Evolutionary conservation across 441 rosid genomes (phyloP), one percentile per base, ranked within the genome.

Genomic region (Pelargonium citronellum): DNA sequence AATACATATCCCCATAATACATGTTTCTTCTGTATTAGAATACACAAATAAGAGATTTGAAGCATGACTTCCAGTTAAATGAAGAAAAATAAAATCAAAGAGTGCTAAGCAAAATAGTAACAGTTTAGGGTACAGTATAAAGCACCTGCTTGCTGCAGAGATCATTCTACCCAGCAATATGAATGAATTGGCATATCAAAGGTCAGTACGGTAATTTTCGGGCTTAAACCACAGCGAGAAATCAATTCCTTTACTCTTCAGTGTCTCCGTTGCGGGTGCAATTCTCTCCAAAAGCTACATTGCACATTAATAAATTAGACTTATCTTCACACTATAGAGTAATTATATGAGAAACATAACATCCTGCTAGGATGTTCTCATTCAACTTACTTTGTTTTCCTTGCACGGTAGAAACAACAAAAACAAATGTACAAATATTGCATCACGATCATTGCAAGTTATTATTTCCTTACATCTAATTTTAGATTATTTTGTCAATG

Each of bases 211-310:
- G 77, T 93, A 93, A 69, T 86, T 82, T 69, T 86, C 91, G 0
- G 97, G 98, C 82, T 93, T 89, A 81, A 79, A 93, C 97, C 98
- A 88, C 62, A 78, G 67, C 2, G 97, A 91, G 81, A 91, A 93
- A 81, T 93, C 91, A 7, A 86, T 83, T 80, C 97, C 96, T 82
- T 91, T 88, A 64, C 66, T 73, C 80, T 88, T 91, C 76, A 91
- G 81, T 61, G 84, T 82, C 84, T 89, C 91, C 11, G 97, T 93
- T 7, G 92, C 90, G 0, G 96, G 88, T 27, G 85, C 86, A 19
- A 91, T 88, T 73, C 78, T 87, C 71, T 87, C 92, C 78, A 91
- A 73, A 62, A 91, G 95, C 98, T 93, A 83, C 81, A 83, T 74
- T 20, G 6, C 16, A 53, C 60, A 15, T 15, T n/a, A 53, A 53